Evolutionary conservation across 1,139 yeast genomes (phyloP), one percentile per base, ranked within the genome.

Genomic region (Chernovozyma sophiae-reginae): DNA sequence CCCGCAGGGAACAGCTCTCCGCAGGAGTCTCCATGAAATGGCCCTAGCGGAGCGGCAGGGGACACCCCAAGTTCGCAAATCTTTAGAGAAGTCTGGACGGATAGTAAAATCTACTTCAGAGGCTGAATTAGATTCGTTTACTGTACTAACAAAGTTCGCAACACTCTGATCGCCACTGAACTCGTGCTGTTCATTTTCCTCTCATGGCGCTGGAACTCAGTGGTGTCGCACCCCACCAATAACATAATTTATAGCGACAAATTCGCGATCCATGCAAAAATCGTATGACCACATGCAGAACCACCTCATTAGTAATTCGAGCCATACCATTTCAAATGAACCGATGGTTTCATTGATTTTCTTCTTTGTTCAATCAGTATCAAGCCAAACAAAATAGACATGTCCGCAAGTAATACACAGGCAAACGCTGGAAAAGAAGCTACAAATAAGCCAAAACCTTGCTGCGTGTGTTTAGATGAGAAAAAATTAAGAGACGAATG

Each of bases 391-490:
- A 8, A 29, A 29, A 4, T 4, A 27, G 12, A 7, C 29, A 31
- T 31, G 34, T 11, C 34, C 13, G 46, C 49, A 38, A 33, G 44
- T 18, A 15, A 32, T n/a, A 16, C 16, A 15, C 18, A 28, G 10
- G 31, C 10, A 7, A 5, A 29, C 18, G 23, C 23, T 20, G 8
- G 8, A 6, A 20, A 20, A 10, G 23, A 20, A 20, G 23, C 8
- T 7, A 10, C 23, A 6, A 20, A 13, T 33, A 83, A 86, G 57
- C 94, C 94, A 47, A 92, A 90, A 66, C 97, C 98, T 43, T 92
- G 98, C 63, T 92, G 98, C 54, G 97, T 92, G 23, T 92, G 98
- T 62, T 76, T 82, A 48, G 85, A 82, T 26, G 94, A 90, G 56
- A 92, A 90, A 68, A 74, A 83, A 46, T 58, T 65, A 19, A 75